Percentiles rank a stretch among this genome's conserved stretches.
phyloP scores from a whole-genome alignment of 2,329 filamentous ascomycete genomes.

The Fusarium metavorans region DNA sequence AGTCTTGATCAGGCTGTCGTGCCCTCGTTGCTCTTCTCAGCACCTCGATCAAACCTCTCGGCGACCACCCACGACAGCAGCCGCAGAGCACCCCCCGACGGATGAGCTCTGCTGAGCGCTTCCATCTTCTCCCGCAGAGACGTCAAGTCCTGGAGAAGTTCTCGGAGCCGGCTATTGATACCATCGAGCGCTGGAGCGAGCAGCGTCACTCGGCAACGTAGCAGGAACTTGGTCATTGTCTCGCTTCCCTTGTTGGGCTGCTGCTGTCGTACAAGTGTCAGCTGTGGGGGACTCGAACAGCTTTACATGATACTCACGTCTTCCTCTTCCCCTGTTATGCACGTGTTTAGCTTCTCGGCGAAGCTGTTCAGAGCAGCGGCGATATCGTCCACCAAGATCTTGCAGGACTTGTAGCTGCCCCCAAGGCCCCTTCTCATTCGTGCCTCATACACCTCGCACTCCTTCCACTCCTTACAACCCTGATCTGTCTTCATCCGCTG shows the following conservation, averaged over 20 bases:
- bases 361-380: neutral
- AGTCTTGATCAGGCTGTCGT: neutral
- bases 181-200: neutral
- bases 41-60: neutral
- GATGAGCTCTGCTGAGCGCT: neutral
- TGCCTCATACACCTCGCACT: neutral
- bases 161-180: neutral
- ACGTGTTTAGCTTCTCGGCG: neutral
- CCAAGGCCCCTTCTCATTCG: neutral
- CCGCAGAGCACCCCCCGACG: neutral
- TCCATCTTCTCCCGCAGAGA: conserved; percentile 4
- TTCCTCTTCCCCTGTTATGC: neutral
- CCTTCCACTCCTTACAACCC: neutral
- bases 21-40: neutral
- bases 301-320: neutral
- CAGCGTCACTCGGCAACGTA: neutral
- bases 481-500: neutral
- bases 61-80: neutral
- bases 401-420: neutral
- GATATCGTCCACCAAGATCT: neutral
- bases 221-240: neutral
- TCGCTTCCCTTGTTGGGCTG: neutral
- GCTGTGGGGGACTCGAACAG: neutral
- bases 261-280: neutral
- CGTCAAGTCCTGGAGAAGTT: neutral